A percentile compares a stretch with the other conserved stretches of the same genome.
Conservation (phyloP, 768 basidiomycete genomes). For the Exsudoporus frostii region DNA sequence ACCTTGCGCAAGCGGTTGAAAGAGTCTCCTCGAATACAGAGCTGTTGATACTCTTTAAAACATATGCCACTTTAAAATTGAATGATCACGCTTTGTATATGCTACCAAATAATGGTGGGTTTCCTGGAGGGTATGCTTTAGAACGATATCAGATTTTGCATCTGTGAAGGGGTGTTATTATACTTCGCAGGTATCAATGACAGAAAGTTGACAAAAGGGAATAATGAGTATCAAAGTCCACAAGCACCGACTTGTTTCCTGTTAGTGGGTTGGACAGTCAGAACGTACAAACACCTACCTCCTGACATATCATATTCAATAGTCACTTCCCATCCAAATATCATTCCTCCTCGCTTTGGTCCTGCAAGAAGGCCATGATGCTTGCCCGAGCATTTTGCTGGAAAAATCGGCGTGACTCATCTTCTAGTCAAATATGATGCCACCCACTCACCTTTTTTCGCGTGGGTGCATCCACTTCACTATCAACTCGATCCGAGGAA, state of each 20-base stretch:
- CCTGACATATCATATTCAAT: not conserved
- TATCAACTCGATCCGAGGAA: constrained; percentile 32
- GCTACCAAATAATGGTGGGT: not conserved
- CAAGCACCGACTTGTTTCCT: not conserved
- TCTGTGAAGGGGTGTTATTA: not conserved
- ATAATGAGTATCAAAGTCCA: not conserved
- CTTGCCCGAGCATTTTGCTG: constrained; percentile 50
- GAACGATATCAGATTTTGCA: not conserved
- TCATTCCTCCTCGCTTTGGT: constrained; percentile 62
- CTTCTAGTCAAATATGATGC: not conserved
- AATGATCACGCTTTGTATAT: not conserved
- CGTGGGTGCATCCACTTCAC: constrained; percentile 31
- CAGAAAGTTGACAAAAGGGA: not conserved
- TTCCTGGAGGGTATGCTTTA: not conserved
- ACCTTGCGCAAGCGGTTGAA: not conserved
- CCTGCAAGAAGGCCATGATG: constrained; percentile 68
- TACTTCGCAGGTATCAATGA: not conserved
- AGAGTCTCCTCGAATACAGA: not conserved
- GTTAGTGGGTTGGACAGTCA: not conserved
- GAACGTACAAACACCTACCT: not conserved
- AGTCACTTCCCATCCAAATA: too few relatives aligned
- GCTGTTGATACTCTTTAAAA: not conserved
- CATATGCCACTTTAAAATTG: not conserved
- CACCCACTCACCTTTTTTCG: constrained; percentile 42
- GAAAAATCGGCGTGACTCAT: not conserved